phyloP scores from a whole-genome alignment of 179 eudicot genomes.

The Vitellaria paradoxa region DNA sequence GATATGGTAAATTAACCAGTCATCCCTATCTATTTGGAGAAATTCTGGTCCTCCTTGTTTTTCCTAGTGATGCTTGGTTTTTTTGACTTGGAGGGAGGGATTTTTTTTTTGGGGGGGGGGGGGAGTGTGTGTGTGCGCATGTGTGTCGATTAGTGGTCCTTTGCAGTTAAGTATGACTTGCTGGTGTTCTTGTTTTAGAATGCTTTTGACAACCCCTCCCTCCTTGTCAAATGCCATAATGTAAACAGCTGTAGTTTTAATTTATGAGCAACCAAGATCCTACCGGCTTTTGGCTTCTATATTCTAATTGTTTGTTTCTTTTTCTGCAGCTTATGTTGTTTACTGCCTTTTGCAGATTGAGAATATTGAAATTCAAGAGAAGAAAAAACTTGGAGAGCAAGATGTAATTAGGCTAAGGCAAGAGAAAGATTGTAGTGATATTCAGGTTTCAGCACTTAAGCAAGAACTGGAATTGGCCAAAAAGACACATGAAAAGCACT shows the following conservation, averaged over 20 bases:
- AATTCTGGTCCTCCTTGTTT: too few species aligned
- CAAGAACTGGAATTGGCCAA: conserved; percentile 56
- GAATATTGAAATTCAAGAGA: conserved; percentile 68
- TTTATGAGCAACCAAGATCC: background rate
- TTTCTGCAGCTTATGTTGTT: background rate
- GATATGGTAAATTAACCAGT: too few species aligned
- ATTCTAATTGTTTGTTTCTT: background rate
- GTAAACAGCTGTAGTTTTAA: background rate
- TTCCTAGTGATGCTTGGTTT: too few species aligned
- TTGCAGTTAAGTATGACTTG: background rate
- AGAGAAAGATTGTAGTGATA: conserved; percentile 60
- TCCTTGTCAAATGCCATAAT: background rate
- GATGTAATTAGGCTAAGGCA: conserved; percentile 51
- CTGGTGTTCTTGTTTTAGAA: background rate
- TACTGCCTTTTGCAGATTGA: conserved; percentile 46
- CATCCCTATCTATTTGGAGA: too few species aligned
- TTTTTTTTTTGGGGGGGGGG: too few species aligned
- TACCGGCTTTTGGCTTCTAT: background rate
- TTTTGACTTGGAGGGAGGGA: too few species aligned
- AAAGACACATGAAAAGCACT: conserved; percentile 46
- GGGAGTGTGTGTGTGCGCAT: too few species aligned
- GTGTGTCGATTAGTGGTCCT: background rate
- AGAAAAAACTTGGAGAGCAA: conserved; percentile 56
- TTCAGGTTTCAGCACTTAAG: conserved; percentile 49
- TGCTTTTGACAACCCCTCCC: background rate